Conservation (phyloP, 305 asterid species). For the Plantago rigida region DNA sequence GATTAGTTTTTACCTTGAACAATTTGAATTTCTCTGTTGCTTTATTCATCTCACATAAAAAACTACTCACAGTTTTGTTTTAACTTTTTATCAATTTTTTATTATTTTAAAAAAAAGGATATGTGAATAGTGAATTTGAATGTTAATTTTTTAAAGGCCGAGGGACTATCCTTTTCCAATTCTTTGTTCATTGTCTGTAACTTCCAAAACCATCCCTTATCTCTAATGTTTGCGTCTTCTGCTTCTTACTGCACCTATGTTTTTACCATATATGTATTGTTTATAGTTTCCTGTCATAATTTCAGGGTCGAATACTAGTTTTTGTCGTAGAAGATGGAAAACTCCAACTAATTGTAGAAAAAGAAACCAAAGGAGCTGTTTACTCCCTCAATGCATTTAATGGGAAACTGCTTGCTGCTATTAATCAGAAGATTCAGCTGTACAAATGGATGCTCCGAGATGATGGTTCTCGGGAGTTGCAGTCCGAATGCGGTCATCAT, state of each 20-base stretch:
- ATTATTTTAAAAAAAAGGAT: not conserved
- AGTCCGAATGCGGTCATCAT: conserved; percentile 95
- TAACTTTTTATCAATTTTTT: not conserved
- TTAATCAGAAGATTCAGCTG: conserved; percentile 91
- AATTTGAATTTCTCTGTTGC: no score
- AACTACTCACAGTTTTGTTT: no score
- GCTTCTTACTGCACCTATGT: conserved; percentile 3
- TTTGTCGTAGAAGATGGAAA: conserved; percentile 88
- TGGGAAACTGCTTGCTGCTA: conserved; percentile 93
- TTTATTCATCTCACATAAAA: no score
- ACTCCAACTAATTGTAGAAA: conserved; percentile 74
- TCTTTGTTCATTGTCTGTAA: no score
- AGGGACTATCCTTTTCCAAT: no score
- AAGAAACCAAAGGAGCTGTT: conserved; percentile 92
- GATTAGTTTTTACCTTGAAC: no score
- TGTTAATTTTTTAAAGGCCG: no score
- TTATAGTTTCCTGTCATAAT: conserved; percentile 12
- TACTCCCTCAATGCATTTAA: conserved; percentile 89
- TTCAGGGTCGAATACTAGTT: conserved; percentile 85
- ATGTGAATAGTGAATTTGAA: no score
- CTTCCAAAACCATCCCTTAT: no score
- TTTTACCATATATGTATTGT: conserved; percentile 2
- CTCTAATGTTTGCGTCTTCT: not conserved
- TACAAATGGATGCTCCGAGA: conserved; percentile 94
- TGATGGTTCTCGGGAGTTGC: conserved; percentile 82